Conservation (phyloP, 208 protist genomes). For the Naegleria lovaniensis region DNA sequence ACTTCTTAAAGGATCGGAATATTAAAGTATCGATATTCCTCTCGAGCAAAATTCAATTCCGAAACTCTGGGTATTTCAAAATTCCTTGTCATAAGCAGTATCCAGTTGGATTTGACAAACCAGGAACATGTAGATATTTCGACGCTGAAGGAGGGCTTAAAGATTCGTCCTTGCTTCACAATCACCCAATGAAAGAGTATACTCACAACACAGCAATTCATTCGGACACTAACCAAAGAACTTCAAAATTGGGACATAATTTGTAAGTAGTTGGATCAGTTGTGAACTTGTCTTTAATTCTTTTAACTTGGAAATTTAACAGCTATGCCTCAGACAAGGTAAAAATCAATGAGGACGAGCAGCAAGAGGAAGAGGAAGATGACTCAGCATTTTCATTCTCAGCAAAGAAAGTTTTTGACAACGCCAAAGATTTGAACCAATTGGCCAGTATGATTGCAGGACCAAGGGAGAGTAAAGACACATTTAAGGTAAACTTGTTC, state of each 20-base stretch:
- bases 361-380: neutral
- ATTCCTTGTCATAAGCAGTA: neutral
- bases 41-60: neutral
- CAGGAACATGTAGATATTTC: neutral
- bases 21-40: conserved; percentile 20
- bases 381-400: neutral
- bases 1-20: neutral
- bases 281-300: too few species aligned
- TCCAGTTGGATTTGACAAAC: neutral
- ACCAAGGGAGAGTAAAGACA: neutral
- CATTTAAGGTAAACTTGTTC: neutral
- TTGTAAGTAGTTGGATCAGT: too few species aligned
- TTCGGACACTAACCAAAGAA: neutral
- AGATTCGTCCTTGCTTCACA: neutral
- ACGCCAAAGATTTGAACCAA: neutral
- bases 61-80: neutral
- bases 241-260: neutral
- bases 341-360: neutral
- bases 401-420: neutral
- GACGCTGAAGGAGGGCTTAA: neutral
- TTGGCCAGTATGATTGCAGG: neutral
- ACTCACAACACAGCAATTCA: neutral
- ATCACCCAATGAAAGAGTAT: neutral
- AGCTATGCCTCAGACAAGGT: neutral
- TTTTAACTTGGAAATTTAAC: neutral